A percentile compares a stretch with the other conserved stretches of the same genome.
Evolutionary conservation across 805 yeast species (phyloP).

Genomic region (Ogataea minuta): DNA sequence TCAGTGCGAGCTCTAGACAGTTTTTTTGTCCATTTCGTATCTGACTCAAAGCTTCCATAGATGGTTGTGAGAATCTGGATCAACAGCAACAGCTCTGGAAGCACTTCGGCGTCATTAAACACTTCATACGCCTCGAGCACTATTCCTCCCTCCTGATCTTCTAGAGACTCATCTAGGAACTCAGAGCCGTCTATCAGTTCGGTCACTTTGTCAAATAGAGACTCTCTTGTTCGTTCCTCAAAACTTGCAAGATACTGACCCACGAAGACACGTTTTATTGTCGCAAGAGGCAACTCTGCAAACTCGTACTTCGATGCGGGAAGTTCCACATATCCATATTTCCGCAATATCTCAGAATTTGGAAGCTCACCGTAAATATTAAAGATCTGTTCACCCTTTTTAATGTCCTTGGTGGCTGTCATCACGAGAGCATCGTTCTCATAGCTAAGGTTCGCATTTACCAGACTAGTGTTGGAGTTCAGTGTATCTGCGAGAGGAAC

Average conservation of each 20-base stretch:
- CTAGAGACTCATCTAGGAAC: constrained; percentile 33
- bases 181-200: constrained; percentile 36
- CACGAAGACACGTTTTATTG: constrained; percentile 40
- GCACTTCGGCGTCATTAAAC: constrained; percentile 52
- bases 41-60: constrained; percentile 31
- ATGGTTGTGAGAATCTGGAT: constrained; percentile 49
- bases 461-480: constrained; percentile 76
- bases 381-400: constrained; percentile 69
- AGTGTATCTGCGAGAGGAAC: constrained; percentile 90
- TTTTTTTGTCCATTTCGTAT: constrained; percentile 33
- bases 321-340: constrained; percentile 86
- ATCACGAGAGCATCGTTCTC: constrained; percentile 55
- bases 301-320: constrained; percentile 73
- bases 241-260: constrained; percentile 24
- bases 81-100: constrained; percentile 56
- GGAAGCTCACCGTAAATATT: constrained; percentile 91
- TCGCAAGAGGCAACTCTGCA: constrained; percentile 62
- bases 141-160: constrained; percentile 34
- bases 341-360: constrained; percentile 82
- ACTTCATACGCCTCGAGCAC: constrained; percentile 63
- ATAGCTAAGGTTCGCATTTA: constrained; percentile 71
- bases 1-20: constrained; percentile 27
- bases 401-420: constrained; percentile 62
- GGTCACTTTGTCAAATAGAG: constrained; percentile 37
- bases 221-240: constrained; percentile 19